A percentile compares a stretch with the other conserved stretches of the same genome.
phyloP scores from a whole-genome alignment of 169 alveolate genomes.

The Cryptosporidium felis region DNA sequence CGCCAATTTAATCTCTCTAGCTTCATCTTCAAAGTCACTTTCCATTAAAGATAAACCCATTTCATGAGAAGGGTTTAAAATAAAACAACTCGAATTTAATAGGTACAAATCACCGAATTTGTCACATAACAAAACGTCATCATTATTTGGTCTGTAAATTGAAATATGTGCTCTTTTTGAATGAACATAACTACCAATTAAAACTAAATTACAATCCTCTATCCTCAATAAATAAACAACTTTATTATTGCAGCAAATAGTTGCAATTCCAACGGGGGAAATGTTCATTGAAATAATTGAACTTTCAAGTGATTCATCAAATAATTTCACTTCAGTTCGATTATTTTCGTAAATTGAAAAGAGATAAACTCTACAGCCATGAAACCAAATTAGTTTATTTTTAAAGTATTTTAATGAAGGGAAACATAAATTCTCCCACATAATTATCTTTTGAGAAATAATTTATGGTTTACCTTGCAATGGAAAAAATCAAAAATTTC shows the following conservation, averaged over 20 bases:
- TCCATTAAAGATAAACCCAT: too few species aligned
- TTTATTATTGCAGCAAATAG: constrained; percentile 2
- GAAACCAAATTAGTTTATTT: constrained; percentile 29
- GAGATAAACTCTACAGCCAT: background rate
- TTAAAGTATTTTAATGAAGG: background rate
- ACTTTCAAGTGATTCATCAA: background rate
- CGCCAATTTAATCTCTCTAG: background rate
- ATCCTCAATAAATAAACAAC: background rate
- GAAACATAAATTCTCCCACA: background rate
- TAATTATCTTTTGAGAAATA: too few species aligned
- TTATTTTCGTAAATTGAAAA: background rate
- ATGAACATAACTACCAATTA: constrained; percentile 9
- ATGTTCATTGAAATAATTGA: constrained; percentile 1
- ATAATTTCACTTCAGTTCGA: background rate
- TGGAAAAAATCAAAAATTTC: too few species aligned
- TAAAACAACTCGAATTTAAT: too few species aligned
- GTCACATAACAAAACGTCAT: constrained; percentile 15
- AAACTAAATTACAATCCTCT: background rate
- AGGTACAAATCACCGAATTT: constrained; percentile 61
- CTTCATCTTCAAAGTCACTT: background rate
- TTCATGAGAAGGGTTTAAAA: too few species aligned
- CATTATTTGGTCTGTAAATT: background rate
- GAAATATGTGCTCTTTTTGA: constrained; percentile 28
- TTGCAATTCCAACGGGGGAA: background rate
- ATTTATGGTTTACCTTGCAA: too few species aligned